Base-by-base conservation (phyloP, 78 protist species). In the Protostelium mycophagum region DNA sequence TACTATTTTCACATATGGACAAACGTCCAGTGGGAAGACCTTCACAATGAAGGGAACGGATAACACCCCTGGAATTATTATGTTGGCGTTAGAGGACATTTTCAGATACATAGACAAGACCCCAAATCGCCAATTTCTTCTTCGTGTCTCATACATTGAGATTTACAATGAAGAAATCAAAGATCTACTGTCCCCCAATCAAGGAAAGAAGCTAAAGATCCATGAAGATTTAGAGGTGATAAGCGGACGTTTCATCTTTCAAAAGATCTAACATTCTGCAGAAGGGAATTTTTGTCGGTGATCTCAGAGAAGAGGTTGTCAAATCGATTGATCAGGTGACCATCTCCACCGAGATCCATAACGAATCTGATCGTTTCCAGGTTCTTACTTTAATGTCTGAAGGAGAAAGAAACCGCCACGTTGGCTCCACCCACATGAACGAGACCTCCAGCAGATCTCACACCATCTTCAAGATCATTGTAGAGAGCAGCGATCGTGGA, bases 341-440 rank as follows among this genome's bases (percentile, higher is more conserved):
- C 36, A 1, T 5, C 37, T 37, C 90, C 28, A 39, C 95, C 86
- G 84, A 38, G 0, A 0, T 5, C 34, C 96, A 96, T n/a, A n/a
- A n/a, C n/a, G n/a, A n/a, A n/a, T 34, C 95, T 92, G 37, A 38
- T 87, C 31, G 84, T 34, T 23, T 28, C n/a, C 89, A 35, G 25
- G 90, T 0, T 0, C 36, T 37, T 0, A 29, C 73, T 63, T 0
- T 0, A 0, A 36, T 1, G 51, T 31, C n/a, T 10, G 38, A 73
- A 38, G 38, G 83, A 38, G 86, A 93, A 36, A 89, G 31, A 0
- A 36, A 92, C 38, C 89, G 99, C 1, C 91, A 86, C 87, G 35
- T 90, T 35, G 98, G 97, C 9, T 29, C 90, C 34, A 96, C 97
- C 25, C 85, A 93, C 86, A 96, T 97, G 98, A 97, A 98, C 91